Base-by-base conservation (phyloP, 202 grass and related monocot species). In the Schoenoplectus triqueter region DNA sequence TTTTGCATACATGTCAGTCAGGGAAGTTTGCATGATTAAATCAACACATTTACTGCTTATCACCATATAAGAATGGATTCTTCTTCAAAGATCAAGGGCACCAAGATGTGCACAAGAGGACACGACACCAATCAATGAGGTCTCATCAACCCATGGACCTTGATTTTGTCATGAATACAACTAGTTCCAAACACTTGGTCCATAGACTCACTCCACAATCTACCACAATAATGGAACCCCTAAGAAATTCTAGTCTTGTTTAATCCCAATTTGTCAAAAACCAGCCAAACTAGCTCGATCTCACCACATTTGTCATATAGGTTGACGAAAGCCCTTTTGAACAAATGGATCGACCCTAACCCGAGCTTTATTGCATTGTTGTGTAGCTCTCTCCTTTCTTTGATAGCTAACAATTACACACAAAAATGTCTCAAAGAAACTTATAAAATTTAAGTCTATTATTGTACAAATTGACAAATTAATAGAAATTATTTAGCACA, bases 1-100 rank as follows among this genome's bases (percentile, higher is more conserved):
- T 69, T 92, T 92, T 66, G 92, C 88, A 84, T 97, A 94, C 94
- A 92, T 94, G 86, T 94, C 92, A 48, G 94, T 81, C 87, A 97
- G 61, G 1, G 92, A 82, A 72, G 94, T 94, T 56, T 67, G 18
- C 88, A 97, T 90, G 61, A 92, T 79, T 80, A 89, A 52, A 87
- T 92, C 90, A 3, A 97, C 85, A 6, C 40, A 55, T 71, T 19
- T 85, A 21, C 84, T 77, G 72, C 91, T 94, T 81, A 90, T 39
- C 21, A 92, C 78, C 86, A 94, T 82, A 49, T 84, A 85, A 66
- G 73, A 80, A 82, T 94, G 94, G 55, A 89, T 46, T 81, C 89
- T 92, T 84, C 88, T 88, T 20, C 90, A 92, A 21, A 69, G 70
- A 69, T 89, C 92, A 56, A 89, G 49, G 11, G 92, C n/a, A 40